A percentile compares a stretch with the other conserved stretches of the same genome.
Conservation (phyloP, 163 green algal species). For the Scenedesmus sp. region DNA sequence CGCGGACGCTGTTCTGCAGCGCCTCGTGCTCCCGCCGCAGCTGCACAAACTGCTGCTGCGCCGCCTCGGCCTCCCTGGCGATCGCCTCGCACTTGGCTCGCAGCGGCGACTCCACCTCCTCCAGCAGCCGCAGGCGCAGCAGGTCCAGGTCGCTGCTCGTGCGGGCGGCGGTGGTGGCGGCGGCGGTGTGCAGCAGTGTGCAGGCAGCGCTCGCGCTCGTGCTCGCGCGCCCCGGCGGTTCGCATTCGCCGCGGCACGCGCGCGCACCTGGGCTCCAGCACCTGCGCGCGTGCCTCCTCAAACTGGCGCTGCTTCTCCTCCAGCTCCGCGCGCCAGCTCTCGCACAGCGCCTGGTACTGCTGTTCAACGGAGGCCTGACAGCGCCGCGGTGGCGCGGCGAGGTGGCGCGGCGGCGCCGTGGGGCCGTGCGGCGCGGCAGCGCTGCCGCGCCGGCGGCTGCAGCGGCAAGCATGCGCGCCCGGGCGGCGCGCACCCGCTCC, state of each 20-base stretch:
- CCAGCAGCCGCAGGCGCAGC: slow-evolving; percentile 59
- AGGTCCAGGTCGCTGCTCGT: slow-evolving; percentile 60
- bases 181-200: background rate
- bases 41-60: slow-evolving; percentile 56
- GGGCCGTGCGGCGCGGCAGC: no score
- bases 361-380: slow-evolving; percentile 59
- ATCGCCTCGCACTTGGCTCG: slow-evolving; percentile 62
- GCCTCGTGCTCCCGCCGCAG: slow-evolving; percentile 60
- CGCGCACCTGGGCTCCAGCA: slow-evolving; percentile 59
- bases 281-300: slow-evolving; percentile 56
- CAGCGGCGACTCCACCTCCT: slow-evolving; percentile 63
- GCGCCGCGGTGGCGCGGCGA: no score
- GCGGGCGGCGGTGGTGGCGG: background rate
- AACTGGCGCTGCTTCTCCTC: slow-evolving; percentile 69
- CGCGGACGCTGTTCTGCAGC: slow-evolving; percentile 47
- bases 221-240: slow-evolving; percentile 50
- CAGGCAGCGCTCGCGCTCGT: background rate
- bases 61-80: slow-evolving; percentile 59
- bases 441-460: background rate
- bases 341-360: slow-evolving; percentile 67
- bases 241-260: no score
- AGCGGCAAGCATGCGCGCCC: background rate
- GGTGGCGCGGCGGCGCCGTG: no score
- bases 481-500: slow-evolving; percentile 54
- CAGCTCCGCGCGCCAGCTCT: slow-evolving; percentile 65